Evolutionary conservation across 2,329 filamentous ascomycete species (phyloP), one percentile per base, ranked within the genome.

Genomic region (Beauveria pseudobassiana): DNA sequence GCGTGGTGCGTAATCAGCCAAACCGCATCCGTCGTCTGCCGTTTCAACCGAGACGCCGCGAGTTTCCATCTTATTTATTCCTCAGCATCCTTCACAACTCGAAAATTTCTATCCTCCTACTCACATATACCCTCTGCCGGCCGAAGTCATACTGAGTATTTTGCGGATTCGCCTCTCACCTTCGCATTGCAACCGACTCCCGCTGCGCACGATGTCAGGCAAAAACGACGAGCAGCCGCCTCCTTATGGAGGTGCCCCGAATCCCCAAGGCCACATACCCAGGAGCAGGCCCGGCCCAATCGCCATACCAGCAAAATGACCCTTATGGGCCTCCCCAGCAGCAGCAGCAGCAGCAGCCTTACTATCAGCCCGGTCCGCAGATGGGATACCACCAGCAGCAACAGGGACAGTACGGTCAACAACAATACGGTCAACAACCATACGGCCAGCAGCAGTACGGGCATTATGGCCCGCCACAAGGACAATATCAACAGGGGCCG

Each of bases 181-280:
- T 38, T 38, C 34, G 34, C 34, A 38, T 38, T 38, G n/a, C 48
- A 28, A 63, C 42, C 51, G 53, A 62, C 16, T n/a, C 26, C 12
- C 45, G 54, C 28, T 28, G 50, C 49, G 42, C 42, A 30, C 24
- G 42, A 81, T 81, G 78, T 73, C 77, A 60, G 69, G 73, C 67
- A 80, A 82, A 69, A 68, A 74, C 71, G 78, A 82, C 59, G 72
- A 78, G 42, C 82, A 78, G 40, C 82, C 82, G 59, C 81, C 80
- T 28, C 76, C 79, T 49, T 82, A 83, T 70, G 72, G 72, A 64
- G 71, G 69, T 58, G 69, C 71, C 26, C 73, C 73, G 42, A 69
- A 73, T 62, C 67, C 72, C 80, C 40, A 77, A 78, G 65, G 73
- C 75, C 16, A 73, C 80, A 1, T 81, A 82, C 66, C 71, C 76